Conservation (phyloP, 257 asterid genomes). For the Solanum etuberosum region DNA sequence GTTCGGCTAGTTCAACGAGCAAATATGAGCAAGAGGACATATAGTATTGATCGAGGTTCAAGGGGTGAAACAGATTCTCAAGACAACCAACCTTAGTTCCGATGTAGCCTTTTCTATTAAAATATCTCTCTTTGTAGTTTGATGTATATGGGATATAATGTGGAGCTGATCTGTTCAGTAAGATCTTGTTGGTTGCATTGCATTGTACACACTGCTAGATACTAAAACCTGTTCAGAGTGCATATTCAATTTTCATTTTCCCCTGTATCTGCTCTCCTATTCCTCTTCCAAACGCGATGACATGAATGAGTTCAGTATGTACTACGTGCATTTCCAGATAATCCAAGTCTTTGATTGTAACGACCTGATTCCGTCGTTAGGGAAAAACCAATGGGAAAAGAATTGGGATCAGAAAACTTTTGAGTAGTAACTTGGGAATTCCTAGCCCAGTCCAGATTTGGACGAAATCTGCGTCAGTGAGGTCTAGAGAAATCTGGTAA, state of each 20-base stretch:
- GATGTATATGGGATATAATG: background rate
- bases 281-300: background rate
- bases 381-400: no score
- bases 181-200: background rate
- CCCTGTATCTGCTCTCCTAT: background rate
- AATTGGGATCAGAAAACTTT: no score
- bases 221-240: background rate
- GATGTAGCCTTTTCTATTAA: background rate
- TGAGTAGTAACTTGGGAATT: no score
- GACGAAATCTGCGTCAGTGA: no score
- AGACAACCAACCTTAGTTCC: background rate
- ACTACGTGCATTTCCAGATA: background rate
- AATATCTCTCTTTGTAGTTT: background rate
- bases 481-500: no score
- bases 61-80: background rate
- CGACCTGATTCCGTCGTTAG: no score
- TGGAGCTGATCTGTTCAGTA: background rate
- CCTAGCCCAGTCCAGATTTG: no score
- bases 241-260: background rate
- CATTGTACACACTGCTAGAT: background rate
- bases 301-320: background rate
- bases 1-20: conserved; percentile 74
- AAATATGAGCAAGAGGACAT: conserved; percentile 73
- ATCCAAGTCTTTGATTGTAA: background rate
- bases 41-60: conserved; percentile 28